Percentiles rank a stretch among this genome's conserved stretches.
These are phyloP conservation scores for Litchi chinensis DNA, from an alignment of 345 rosid genomes.

Conservation along the genomic window DNA sequence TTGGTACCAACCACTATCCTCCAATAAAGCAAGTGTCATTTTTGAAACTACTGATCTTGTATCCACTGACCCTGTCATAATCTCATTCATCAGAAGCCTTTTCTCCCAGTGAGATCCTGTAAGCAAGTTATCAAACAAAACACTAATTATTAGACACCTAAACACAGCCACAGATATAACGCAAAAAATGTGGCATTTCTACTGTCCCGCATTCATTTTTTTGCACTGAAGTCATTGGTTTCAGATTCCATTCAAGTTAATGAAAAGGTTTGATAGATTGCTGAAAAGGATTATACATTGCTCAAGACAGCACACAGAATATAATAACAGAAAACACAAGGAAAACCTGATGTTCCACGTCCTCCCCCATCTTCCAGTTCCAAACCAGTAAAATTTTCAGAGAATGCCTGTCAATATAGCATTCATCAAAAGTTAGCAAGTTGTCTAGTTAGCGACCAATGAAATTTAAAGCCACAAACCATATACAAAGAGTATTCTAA, in stretches of 20 bases:
- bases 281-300: not conserved
- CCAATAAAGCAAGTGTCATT: slow-evolving; percentile 94
- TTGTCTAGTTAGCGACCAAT: slow-evolving; percentile 10
- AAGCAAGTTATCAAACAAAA: slow-evolving; percentile 14
- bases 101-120: slow-evolving; percentile 99
- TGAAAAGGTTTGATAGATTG: not conserved
- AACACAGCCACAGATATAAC: not conserved
- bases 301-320: not conserved
- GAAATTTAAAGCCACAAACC: slow-evolving; percentile 16
- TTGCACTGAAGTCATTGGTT: not conserved
- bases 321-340: slow-evolving; percentile 3
- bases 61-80: slow-evolving; percentile 99
- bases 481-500: not conserved
- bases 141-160: slow-evolving; percentile 10
- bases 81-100: slow-evolving; percentile 97
- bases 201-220: not conserved
- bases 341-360: slow-evolving; percentile 92
- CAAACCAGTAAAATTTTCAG: slow-evolving; percentile 91
- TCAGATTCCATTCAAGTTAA: not conserved
- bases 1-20: slow-evolving; percentile 99
- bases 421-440: slow-evolving; percentile 16
- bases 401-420: slow-evolving; percentile 68
- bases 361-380: slow-evolving; percentile 99
- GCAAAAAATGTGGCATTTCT: not conserved
- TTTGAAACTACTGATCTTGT: slow-evolving; percentile 97